Percentiles rank a stretch among this genome's conserved stretches.
These are phyloP conservation scores for Bonia amplexicaulis DNA, from an alignment of 176 grass and related monocot species.

Conservation along the genomic window DNA sequence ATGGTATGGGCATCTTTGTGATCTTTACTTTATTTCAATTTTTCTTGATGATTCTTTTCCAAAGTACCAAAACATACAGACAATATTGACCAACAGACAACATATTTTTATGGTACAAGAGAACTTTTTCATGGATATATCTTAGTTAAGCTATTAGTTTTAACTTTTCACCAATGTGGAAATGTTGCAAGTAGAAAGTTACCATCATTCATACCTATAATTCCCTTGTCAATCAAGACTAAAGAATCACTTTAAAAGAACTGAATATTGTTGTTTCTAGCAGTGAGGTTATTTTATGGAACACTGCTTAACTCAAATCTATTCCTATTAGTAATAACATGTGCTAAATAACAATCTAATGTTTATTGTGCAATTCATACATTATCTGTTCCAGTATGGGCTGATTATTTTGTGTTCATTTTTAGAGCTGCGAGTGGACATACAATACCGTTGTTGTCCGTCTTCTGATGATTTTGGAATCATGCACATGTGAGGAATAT, in stretches of 20 bases:
- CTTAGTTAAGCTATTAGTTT: constrained; percentile 3
- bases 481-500: constrained; percentile 53
- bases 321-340: background rate
- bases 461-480: constrained; percentile 63
- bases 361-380: constrained; percentile 8
- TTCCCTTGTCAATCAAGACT: background rate
- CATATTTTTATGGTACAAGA: constrained; percentile 1
- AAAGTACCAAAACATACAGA: background rate
- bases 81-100: background rate
- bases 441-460: constrained; percentile 54
- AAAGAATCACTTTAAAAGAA: constrained; percentile 1
- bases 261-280: background rate
- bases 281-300: background rate
- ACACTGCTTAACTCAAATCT: background rate
- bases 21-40: constrained; percentile 1
- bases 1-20: constrained; percentile 63
- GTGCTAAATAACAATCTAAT: background rate
- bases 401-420: constrained; percentile 24
- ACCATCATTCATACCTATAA: background rate
- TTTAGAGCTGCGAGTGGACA: constrained; percentile 73
- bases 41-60: background rate
- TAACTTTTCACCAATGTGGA: background rate
- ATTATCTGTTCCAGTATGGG: background rate
- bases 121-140: background rate
- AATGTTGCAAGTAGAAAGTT: background rate